Base-by-base conservation (phyloP, 2,329 filamentous ascomycete species). In the Uncinocarpus reesii region DNA sequence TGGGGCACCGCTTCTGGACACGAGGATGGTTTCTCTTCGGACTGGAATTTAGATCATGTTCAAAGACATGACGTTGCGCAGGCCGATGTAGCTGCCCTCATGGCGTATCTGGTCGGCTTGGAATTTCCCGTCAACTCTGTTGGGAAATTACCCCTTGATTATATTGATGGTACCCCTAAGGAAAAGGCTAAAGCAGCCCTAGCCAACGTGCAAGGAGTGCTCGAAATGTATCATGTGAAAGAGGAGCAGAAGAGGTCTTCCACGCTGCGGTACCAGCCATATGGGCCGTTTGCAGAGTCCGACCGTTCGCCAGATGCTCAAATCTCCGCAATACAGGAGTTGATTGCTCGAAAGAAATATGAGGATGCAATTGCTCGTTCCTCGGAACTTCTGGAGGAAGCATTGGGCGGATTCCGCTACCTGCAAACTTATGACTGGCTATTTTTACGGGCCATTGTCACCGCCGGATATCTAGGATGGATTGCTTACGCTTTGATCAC, bases 381-480 rank as follows among this genome's bases (percentile, higher is more conserved):
- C 1, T 80, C 84, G 35, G 77, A 80, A 23, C 73, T 98, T 11
- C 84, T 96, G 52, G 77, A 83, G 51, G 69, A 86, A 43, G 83
- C 80, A 1, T 74, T 98, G 1, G 78, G 87, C 52, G 92, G 92
- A 6, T 71, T 98, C 52, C 79, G 92, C 43, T 98, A 98, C 63
- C 75, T 98, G 21, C 92, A 98, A 66, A 98, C 89, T 0, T 98
- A 98, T 60, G 92, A 98, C 69, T 98, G 92, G 92, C 74, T 98
- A 2, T 98, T 98, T 67, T 71, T 98, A 29, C 78, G 92, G 52
- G 84, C 86, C 1, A 74, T 98, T 42, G 84, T 98, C 51, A 95
- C 92, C 1, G 63, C 84, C 10, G 92, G 92, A 15, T 98, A 96
- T 60, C 70, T 96, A 6, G 92, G 92, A 16, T 98, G 90, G 90